Evolutionary conservation across 2,329 filamentous ascomycete species (phyloP).

Genomic region (Orbilia ellipsospora): DNA sequence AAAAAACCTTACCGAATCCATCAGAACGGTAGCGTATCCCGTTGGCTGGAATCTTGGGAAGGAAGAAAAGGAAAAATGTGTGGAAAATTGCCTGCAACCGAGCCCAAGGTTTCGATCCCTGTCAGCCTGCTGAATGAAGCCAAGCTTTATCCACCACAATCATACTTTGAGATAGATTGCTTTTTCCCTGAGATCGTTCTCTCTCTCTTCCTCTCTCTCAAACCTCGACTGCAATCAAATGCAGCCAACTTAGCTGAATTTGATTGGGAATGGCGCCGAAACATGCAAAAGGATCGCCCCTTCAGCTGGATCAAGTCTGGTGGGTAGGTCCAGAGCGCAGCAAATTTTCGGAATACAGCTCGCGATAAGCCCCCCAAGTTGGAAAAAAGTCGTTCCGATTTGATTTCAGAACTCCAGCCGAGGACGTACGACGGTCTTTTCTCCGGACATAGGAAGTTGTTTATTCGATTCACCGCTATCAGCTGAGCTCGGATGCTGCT

Average conservation of each 20-base stretch:
- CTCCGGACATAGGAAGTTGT: constrained; percentile 22
- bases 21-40: constrained; percentile 56
- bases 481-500: constrained; percentile 51
- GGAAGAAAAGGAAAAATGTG: constrained; percentile 46
- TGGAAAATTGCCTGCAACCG: constrained; percentile 55
- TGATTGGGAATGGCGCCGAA: constrained; percentile 46
- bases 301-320: constrained; percentile 37
- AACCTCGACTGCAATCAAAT: constrained; percentile 52
- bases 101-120: constrained; percentile 55
- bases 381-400: constrained; percentile 15
- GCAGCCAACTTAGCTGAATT: constrained; percentile 40
- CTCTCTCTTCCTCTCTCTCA: constrained; percentile 36
- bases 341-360: constrained; percentile 42
- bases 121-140: constrained; percentile 49
- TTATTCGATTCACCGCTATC: constrained; percentile 35
- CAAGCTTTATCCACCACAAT: constrained; percentile 28
- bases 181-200: constrained; percentile 43
- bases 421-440: constrained; percentile 40
- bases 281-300: constrained; percentile 37
- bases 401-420: constrained; percentile 43
- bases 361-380: constrained; percentile 40
- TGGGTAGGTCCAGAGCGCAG: constrained; percentile 39
- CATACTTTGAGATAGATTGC: constrained; percentile 27
- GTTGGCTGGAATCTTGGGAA: constrained; percentile 54
- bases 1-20: constrained; percentile 53